Evolutionary conservation across 1,284 basidiomycete genomes (phyloP), one percentile per base, ranked within the genome.

Genomic region (Phellopilus nigrolimitatus): DNA sequence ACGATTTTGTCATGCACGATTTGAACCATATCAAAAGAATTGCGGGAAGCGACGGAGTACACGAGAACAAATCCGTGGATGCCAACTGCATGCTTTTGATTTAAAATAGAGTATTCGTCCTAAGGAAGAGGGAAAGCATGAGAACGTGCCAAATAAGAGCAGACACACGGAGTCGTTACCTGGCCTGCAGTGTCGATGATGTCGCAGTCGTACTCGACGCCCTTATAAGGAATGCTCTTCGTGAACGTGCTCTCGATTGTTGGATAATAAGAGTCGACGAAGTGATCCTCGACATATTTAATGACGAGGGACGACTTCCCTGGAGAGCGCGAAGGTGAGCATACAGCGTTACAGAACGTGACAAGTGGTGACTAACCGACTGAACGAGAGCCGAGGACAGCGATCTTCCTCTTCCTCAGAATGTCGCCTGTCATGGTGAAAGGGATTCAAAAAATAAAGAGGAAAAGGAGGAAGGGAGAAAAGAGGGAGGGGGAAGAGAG

Each of bases 141-240:
- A 1, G 25, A 22, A 22, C 3, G 4, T 22, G 3, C 45, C 36
- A 21, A 15, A 19, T 19, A 9, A 15, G 19, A 42, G 15, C 21
- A 31, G 3, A 17, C n/a, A n/a, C n/a, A n/a, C n/a, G n/a, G n/a
- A n/a, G n/a, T 22, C 47, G 68, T 56, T 52, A 80, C 86, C 80
- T 99, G 94, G 43, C 97, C 97, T 50, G 97, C 97, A 55, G 95
- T 97, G 71, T 99, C 97, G 65, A 99, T 92, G 72, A 99, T 97
- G 73, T 98, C 94, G 73, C 92, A 93, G 59, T 92, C 83, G 65
- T 91, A 98, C 59, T 94, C 87, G 39, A 80, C 75, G 49, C 91
- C 91, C 56, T 89, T 88, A 74, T 88, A 83, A 59, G 79, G 80
- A 69, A 98, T 80, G 42, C 75, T 79, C 76, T 97, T 97, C 58